Base-by-base conservation (phyloP, 129 eudicot genomes). In the Glebionis coronaria region DNA sequence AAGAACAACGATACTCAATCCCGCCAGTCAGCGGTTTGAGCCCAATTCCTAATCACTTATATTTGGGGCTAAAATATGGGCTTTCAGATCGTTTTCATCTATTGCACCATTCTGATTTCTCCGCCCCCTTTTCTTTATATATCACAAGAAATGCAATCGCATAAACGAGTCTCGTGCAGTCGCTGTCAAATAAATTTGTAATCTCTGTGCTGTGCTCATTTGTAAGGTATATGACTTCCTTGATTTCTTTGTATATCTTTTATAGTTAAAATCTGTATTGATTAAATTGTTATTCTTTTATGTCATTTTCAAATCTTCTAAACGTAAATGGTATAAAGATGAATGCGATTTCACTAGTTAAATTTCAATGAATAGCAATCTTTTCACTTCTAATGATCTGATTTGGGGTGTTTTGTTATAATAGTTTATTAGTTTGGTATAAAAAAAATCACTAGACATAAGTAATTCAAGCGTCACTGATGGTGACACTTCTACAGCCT, bases 171-270 rank as follows among this genome's bases (percentile, higher is more conserved):
- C 44, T 14, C 5, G 47, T 19, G 44, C 40, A n/a, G 38, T 27
- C 56, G 14, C 45, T 28, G 44, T 65, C 13, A n/a, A 18, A n/a
- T 47, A 65, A 13, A 9, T 9, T 7, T 12, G 40, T 27, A 27
- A 67, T 67, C 72, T 67, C 12, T 52, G 28, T 52, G 35, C 35
- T 18, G 49, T 31, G 50, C 35, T 29, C 52, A 35, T 55, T 67
- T 29, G 49, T 50, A 35, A 52, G 4, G 6, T 12, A 46, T 29
- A 23, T 12, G 50, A 51, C 47, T 16, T 52, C 28, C 35, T 65
- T 9, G 3, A 28, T 52, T 67, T 52, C 31, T 9, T 23, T 10
- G 49, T 28, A 52, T 67, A 67, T 67, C 61, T 67, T 40, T 67
- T 51, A 51, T 54, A 50, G 61, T 29, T 67, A 51, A 52, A 31